Evolutionary conservation across 768 basidiomycete genomes (phyloP), one percentile per base, ranked within the genome.

Genomic region (Leccinellum albellum): DNA sequence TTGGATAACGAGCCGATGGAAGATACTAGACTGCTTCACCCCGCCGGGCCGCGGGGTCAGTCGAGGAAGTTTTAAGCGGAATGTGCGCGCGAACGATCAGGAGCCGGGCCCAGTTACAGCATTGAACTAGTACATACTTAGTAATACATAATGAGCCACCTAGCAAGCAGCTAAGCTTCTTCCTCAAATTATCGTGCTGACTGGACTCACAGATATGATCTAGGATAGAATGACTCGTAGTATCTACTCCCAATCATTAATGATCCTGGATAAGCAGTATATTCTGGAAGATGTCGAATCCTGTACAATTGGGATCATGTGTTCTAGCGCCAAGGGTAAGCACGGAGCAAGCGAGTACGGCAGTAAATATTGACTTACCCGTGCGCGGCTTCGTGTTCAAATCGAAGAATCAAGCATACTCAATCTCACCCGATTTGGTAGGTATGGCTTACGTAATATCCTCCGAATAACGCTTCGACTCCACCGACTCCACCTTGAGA

Each of bases 271-370:
- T 42, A 54, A 54, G 55, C n/a, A 24, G 32, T 37, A 42, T n/a
- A 60, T 60, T 24, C 58, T 56, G 53, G 40, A 42, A 33, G 26
- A 37, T 51, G 15, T 31, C 28, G 40, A 33, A 44, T 55, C 32
- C 20, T 20, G 23, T 48, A 15, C 29, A 4, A n/a, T 5, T 29
- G 37, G 40, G 48, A 46, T 52, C 58, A 56, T 58, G 54, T 57
- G 55, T 44, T 26, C 21, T 28, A 17, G 35, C 17, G 45, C 17
- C 21, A 13, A 12, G 13, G 14, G 45, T 24, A 51, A 54, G 29
- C 31, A 28, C n/a, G 61, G 33, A 37, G 17, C 24, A 44, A 6
- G 42, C 14, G 47, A 8, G 24, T 46, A 58, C 52, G 61, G 56
- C 56, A 62, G 20, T 7, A 21, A 33, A 33, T 33, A 33, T 15